Evolutionary conservation across 805 yeast genomes (phyloP), one percentile per base, ranked within the genome.

Genomic region (Yarrowia yakushimensis): DNA sequence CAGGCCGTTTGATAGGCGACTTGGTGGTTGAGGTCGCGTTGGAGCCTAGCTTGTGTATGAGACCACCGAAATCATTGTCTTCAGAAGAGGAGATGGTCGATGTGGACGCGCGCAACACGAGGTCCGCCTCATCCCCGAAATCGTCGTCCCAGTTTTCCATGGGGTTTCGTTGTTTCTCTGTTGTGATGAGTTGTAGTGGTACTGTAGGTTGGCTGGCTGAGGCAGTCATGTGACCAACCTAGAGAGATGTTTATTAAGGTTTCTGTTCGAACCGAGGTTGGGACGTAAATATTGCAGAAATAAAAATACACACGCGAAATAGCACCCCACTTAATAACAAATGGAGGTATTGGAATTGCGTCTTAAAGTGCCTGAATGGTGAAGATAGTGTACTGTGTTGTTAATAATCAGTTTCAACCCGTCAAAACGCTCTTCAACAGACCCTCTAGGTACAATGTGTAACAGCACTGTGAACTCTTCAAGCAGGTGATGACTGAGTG

Each of bases 121-220:
- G 61, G 37, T 55, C 61, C 30, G 61, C 61, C 37, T 55, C 61
- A 13, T 39, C 48, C 23, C 39, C 61, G 15, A 55, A 55, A n/a
- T 55, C 61, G 30, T 55, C 48, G 61, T 55, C 61, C 61, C 61
- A 55, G 30, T 37, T 39, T 20, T 55, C 61, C 61, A 55, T 48
- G 25, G 23, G 34, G 25, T 45, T 25, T 30, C 13, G 52, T 43
- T 28, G 8, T 27, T 3, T 13, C n/a, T n/a, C n/a, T 11, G 9
- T 1, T 11, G 3, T 7, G 37, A 3, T 28, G 20, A 31, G 54
- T 18, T 4, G 45, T 11, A 22, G 25, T 7, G 4, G 4, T 13
- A 20, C 15, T 2, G 43, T 22, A 20, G 52, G 52, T n/a, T 45
- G 52, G 52, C 52, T 48, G 37, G 55, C 7, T 3, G 27, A n/a